A percentile compares a stretch with the other conserved stretches of the same genome.
Conservation (phyloP, 306 rosid species). For the Crataegus laevigata region DNA sequence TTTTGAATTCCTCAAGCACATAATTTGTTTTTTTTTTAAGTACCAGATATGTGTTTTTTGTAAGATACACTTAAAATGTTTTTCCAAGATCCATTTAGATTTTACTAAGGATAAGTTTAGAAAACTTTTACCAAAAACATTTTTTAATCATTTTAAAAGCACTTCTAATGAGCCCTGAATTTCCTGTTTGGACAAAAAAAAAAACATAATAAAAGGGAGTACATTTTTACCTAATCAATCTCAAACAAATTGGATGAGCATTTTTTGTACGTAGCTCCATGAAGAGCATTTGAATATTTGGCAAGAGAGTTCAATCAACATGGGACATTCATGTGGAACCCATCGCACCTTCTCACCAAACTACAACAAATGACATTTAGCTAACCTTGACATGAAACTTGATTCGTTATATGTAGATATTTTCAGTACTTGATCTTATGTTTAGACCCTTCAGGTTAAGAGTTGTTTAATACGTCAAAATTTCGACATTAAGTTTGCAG, state of each 20-base stretch:
- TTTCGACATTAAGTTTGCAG: no score
- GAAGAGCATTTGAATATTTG: neutral
- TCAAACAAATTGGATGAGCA: neutral
- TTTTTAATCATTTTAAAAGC: no score
- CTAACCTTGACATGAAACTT: neutral
- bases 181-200: no score
- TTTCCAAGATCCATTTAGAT: no score
- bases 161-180: no score
- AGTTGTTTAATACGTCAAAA: no score
- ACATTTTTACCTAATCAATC: neutral
- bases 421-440: neutral
- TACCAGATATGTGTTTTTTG: rapidly evolving
- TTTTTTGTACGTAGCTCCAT: neutral
- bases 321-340: neutral
- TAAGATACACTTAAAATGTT: no score
- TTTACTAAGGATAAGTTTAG: no score
- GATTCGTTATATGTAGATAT: neutral
- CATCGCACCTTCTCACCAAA: neutral
- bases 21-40: no score
- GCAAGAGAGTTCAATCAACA: neutral
- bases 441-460: neutral
- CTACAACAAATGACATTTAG: neutral
- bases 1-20: no score
- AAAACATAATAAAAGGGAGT: no score
- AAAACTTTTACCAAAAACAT: no score